A percentile compares a stretch with the other conserved stretches of the same genome.
These are phyloP conservation scores for Cyberlindnera amylophila DNA, from an alignment of 805 yeast species.

Conservation along the genomic window DNA sequence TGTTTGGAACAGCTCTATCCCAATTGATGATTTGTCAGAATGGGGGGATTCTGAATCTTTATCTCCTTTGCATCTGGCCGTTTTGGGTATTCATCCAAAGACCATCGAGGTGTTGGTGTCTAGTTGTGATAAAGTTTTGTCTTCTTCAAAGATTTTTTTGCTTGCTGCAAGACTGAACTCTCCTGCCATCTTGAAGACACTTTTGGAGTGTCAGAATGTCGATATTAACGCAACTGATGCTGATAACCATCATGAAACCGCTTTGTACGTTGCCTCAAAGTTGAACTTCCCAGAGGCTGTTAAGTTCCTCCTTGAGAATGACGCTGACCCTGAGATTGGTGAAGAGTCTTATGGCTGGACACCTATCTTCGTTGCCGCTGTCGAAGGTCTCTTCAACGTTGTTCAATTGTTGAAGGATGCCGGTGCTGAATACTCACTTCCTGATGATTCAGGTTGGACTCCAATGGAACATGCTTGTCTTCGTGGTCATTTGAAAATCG, in stretches of 20 bases:
- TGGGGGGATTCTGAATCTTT: conserved; percentile 76
- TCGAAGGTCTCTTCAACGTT: conserved; percentile 67
- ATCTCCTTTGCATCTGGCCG: conserved; percentile 81
- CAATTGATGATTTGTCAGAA: conserved; percentile 51
- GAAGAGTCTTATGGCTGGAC: conserved; percentile 91
- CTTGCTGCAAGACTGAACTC: conserved; percentile 61
- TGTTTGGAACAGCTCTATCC: conserved; percentile 42
- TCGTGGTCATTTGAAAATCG: conserved; percentile 76
- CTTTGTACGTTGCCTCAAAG: conserved; percentile 77
- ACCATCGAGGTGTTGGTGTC: conserved; percentile 62
- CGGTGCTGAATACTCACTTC: conserved; percentile 50
- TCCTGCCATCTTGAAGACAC: conserved; percentile 47
- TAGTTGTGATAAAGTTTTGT: conserved; percentile 35
- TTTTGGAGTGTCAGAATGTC: conserved; percentile 54
- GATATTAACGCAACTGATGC: conserved; percentile 60
- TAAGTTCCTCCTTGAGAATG: conserved; percentile 46
- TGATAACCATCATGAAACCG: conserved; percentile 62
- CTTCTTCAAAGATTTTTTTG: conserved; percentile 55
- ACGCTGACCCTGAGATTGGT: conserved; percentile 72
- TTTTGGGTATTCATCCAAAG: conserved; percentile 76
- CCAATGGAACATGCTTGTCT: conserved; percentile 96
- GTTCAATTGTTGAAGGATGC: conserved; percentile 49
- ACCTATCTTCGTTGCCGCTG: conserved; percentile 84
- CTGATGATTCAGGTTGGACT: conserved; percentile 90
- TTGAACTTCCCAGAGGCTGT: conserved; percentile 53